phyloP scores from a whole-genome alignment of 495 filamentous ascomycete genomes.

The Penicillium salamii region DNA sequence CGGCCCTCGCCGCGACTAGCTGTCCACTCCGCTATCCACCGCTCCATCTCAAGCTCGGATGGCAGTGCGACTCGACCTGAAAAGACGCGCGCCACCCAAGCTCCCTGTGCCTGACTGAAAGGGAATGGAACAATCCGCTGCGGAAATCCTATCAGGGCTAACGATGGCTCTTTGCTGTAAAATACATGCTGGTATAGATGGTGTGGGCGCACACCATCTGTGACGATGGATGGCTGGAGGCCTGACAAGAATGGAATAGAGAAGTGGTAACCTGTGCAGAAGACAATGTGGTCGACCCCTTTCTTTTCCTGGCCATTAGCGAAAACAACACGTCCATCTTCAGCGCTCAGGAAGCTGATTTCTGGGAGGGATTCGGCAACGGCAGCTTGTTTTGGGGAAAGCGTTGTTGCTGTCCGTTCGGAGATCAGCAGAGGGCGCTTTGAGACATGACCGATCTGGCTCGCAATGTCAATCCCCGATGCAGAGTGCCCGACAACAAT shows the following conservation, averaged over 20 bases:
- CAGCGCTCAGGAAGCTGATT: neutral
- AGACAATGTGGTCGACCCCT: slow-evolving; percentile 7
- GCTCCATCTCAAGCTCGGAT: slow-evolving; percentile 4
- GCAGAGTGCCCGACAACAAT: slow-evolving; percentile 12
- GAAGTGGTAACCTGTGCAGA: slow-evolving; percentile 13
- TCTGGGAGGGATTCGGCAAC: slow-evolving; percentile 3
- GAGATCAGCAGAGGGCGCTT: slow-evolving; percentile 9
- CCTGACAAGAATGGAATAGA: slow-evolving; percentile 8
- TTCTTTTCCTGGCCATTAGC: slow-evolving; percentile 4
- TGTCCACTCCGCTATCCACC: slow-evolving; percentile 8
- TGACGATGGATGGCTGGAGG: slow-evolving; percentile 3
- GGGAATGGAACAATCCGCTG: slow-evolving; percentile 12
- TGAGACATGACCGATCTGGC: slow-evolving; percentile 7
- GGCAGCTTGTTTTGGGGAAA: slow-evolving; percentile 3
- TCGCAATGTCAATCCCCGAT: slow-evolving; percentile 10
- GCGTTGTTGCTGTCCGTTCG: slow-evolving; percentile 2
- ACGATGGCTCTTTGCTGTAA: slow-evolving; percentile 5
- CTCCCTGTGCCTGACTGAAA: slow-evolving; percentile 10
- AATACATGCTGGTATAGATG: slow-evolving; percentile 9
- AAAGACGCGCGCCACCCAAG: slow-evolving; percentile 10
- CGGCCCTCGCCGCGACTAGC: neutral
- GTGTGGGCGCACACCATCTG: slow-evolving; percentile 7
- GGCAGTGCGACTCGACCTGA: slow-evolving; percentile 3
- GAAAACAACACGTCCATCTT: slow-evolving; percentile 3
- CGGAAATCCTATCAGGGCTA: slow-evolving; percentile 6